phyloP scores from a whole-genome alignment of 441 rosid species.

The Codiaeum variegatum region DNA sequence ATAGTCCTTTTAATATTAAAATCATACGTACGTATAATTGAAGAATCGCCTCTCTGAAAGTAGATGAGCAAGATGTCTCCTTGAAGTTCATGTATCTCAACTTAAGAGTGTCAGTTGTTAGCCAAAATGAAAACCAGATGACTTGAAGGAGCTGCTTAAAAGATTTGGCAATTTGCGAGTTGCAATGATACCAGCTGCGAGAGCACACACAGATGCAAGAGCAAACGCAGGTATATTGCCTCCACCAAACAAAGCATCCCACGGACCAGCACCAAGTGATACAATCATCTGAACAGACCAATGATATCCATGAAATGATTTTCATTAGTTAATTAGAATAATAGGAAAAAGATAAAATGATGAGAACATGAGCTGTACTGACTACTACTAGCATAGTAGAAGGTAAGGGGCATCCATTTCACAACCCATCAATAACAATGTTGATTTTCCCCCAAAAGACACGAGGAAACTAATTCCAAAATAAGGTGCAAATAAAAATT shows the following conservation, averaged over 20 bases:
- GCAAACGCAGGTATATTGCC: slow-evolving; percentile 96
- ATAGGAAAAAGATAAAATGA: neutral
- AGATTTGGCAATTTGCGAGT: slow-evolving; percentile 62
- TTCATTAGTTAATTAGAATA: neutral
- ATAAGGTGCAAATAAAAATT: neutral
- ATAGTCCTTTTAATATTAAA: slow-evolving; percentile 14
- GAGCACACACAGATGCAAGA: slow-evolving; percentile 64
- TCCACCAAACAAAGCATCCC: slow-evolving; percentile 95
- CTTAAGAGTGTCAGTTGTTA: slow-evolving; percentile 24
- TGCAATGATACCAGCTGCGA: slow-evolving; percentile 72
- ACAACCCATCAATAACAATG: neutral
- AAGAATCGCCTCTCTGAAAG: slow-evolving; percentile 19
- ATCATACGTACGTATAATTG: slow-evolving; percentile 18
- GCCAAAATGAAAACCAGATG: slow-evolving; percentile 84
- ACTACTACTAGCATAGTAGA: neutral
- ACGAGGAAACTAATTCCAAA: neutral
- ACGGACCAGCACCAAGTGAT: slow-evolving; percentile 89
- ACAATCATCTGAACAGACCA: slow-evolving; percentile 59
- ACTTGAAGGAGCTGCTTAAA: slow-evolving; percentile 50
- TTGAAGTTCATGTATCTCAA: slow-evolving; percentile 13
- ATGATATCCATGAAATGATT: slow-evolving; percentile 17
- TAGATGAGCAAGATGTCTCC: neutral
- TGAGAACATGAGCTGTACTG: neutral
- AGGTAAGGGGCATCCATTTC: neutral
- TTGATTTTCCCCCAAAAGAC: neutral